These are phyloP conservation scores for Anastatica hierochuntica DNA, from an alignment of 345 rosid genomes.

Conservation along the genomic window DNA sequence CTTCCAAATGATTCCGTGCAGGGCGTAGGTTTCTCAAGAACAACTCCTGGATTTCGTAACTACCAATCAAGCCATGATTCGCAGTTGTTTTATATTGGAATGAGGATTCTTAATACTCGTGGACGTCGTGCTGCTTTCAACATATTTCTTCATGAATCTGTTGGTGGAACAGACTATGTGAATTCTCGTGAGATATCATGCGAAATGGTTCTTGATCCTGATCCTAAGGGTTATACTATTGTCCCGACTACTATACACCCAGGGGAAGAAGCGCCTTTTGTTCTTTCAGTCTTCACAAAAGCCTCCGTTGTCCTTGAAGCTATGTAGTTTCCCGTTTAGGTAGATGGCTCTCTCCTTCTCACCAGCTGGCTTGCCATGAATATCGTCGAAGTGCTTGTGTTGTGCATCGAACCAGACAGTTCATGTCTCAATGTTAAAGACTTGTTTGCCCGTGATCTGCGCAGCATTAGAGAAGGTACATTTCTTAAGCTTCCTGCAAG, in stretches of 20 bases:
- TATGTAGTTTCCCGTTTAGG: slow-evolving; percentile 20
- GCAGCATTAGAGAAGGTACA: slow-evolving; percentile 15
- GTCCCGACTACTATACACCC: slow-evolving; percentile 99
- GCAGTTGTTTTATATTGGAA: slow-evolving; percentile 89
- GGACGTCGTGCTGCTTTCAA: slow-evolving; percentile 94
- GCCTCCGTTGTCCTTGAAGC: slow-evolving; percentile 76
- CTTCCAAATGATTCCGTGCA: slow-evolving; percentile 21
- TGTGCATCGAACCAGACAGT: slow-evolving; percentile 21
- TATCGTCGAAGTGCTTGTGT: slow-evolving; percentile 30
- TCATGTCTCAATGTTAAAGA: neutral
- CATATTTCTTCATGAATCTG: slow-evolving; percentile 95
- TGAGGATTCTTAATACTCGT: slow-evolving; percentile 97
- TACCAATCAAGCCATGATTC: slow-evolving; percentile 95
- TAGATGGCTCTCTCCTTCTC: slow-evolving; percentile 27
- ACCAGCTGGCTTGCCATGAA: neutral
- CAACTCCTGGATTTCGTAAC: slow-evolving; percentile 85
- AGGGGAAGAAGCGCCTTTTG: slow-evolving; percentile 99
- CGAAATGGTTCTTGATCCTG: slow-evolving; percentile 99
- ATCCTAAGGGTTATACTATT: slow-evolving; percentile 98
- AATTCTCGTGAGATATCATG: slow-evolving; percentile 99
- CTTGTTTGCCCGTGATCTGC: too few relatives aligned
- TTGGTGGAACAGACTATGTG: slow-evolving; percentile 98
- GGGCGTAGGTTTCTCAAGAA: slow-evolving; percentile 99
- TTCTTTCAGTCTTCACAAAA: slow-evolving; percentile 92
- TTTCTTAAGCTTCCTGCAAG: slow-evolving; percentile 1